phyloP scores from a whole-genome alignment of 1,284 basidiomycete genomes.

The Fomitopsis schrenkii region DNA sequence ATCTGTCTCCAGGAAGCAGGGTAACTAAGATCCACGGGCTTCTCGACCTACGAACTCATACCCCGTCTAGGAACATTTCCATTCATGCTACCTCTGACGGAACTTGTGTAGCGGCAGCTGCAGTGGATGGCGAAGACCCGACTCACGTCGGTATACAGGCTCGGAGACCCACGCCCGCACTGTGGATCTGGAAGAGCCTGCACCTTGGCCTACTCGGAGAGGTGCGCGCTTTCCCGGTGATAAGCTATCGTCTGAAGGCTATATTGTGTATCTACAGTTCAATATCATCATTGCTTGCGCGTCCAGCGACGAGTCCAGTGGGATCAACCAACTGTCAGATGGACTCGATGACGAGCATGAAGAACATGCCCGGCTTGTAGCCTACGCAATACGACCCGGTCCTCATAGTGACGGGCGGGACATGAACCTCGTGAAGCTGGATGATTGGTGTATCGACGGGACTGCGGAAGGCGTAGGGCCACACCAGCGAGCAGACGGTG shows the following conservation, averaged over 20 bases:
- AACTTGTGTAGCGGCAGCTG: slow-evolving; percentile 17
- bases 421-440: slow-evolving; percentile 41
- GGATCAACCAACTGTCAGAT: slow-evolving; percentile 25
- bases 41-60: background rate
- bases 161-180: slow-evolving; percentile 22
- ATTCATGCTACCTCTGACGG: slow-evolving; percentile 22
- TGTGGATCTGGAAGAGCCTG: slow-evolving; percentile 49
- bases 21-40: slow-evolving; percentile 30
- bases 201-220: slow-evolving; percentile 38
- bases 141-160: background rate
- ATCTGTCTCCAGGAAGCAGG: slow-evolving; percentile 52
- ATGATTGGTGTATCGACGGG: slow-evolving; percentile 53
- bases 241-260: slow-evolving; percentile 2
- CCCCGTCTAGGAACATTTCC: slow-evolving; percentile 20
- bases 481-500: slow-evolving; percentile 42
- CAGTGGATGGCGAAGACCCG: slow-evolving; percentile 7
- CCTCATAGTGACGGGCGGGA: slow-evolving; percentile 33
- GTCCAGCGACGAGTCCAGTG: slow-evolving; percentile 35
- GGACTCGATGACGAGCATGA: slow-evolving; percentile 29
- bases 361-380: slow-evolving; percentile 39
- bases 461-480: slow-evolving; percentile 42
- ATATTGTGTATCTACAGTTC: slow-evolving; percentile 6
- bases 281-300: slow-evolving; percentile 41
- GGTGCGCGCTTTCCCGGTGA: slow-evolving; percentile 29
- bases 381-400: slow-evolving; percentile 42